Evolutionary conservation across 306 rosid genomes (phyloP).

Genomic region (Hylodesmum podocarpum): DNA sequence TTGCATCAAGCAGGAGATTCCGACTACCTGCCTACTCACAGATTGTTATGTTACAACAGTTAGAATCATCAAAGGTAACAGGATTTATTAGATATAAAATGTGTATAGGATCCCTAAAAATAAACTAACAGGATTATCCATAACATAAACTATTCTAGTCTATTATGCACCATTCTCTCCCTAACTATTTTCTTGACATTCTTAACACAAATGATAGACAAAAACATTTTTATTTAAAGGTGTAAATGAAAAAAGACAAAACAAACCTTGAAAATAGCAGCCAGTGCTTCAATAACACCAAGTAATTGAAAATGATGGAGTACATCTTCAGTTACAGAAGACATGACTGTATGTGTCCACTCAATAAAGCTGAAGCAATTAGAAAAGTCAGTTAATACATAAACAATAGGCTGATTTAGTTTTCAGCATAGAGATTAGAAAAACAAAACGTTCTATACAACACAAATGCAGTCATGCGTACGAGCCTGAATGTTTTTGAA

Average conservation of each 20-base stretch:
- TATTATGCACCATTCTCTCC: not conserved
- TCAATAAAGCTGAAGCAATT: constrained; percentile 70
- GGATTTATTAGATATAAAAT: not conserved
- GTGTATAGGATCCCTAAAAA: not conserved
- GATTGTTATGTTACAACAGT: constrained; percentile 40
- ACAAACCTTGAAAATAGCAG: constrained; percentile 88
- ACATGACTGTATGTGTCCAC: constrained; percentile 83
- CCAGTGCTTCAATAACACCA: constrained; percentile 74
- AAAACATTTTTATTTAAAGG: not conserved
- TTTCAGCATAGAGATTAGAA: not conserved
- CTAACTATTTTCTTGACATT: not conserved
- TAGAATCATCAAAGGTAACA: constrained; percentile 22
- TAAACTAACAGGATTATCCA: not conserved
- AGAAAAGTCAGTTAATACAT: constrained; percentile 31
- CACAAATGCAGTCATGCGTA: not conserved
- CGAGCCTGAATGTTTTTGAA: not conserved
- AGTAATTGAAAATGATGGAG: constrained; percentile 78
- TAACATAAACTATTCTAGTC: not conserved
- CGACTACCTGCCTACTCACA: constrained; percentile 81
- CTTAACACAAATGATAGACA: constrained; percentile 13
- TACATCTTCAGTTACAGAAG: constrained; percentile 58
- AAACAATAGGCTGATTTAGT: constrained; percentile 3
- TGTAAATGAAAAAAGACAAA: constrained; percentile 24
- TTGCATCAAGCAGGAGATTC: constrained; percentile 67
- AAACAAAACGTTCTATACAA: not conserved